Percentiles rank a stretch among this genome's conserved stretches.
Evolutionary conservation across 2,329 filamentous ascomycete species (phyloP).

Genomic region (Neoarthrinium moseri): DNA sequence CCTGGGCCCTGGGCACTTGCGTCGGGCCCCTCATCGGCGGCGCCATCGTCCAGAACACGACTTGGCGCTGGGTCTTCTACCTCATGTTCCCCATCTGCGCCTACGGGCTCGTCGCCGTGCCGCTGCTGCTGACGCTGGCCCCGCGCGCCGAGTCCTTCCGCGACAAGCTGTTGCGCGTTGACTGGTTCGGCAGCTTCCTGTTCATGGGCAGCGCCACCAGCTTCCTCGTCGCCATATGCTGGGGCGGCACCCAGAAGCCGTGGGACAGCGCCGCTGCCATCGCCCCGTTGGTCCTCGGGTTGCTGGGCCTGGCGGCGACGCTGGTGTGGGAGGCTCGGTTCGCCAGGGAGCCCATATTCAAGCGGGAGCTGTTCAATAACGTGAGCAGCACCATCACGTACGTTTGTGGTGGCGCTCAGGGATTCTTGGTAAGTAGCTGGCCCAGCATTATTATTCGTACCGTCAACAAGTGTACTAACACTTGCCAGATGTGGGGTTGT

Average conservation of each 20-base stretch:
- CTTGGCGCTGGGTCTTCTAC: slow-evolving; percentile 48
- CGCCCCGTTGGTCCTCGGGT: slow-evolving; percentile 40
- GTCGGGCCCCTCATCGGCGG: slow-evolving; percentile 37
- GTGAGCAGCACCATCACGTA: slow-evolving; percentile 26
- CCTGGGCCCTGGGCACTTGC: slow-evolving; percentile 39
- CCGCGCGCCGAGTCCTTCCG: slow-evolving; percentile 24
- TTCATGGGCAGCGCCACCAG: background rate
- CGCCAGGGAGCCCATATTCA: slow-evolving; percentile 29
- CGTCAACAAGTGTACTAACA: background rate
- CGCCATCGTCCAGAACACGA: slow-evolving; percentile 28
- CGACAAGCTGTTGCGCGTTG: slow-evolving; percentile 33
- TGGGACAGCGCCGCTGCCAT: slow-evolving; percentile 41
- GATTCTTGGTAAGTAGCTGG: slow-evolving; percentile 25
- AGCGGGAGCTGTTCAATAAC: slow-evolving; percentile 25
- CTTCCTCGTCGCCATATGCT: slow-evolving; percentile 23
- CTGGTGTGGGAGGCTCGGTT: slow-evolving; percentile 32
- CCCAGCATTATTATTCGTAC: too few relatives aligned
- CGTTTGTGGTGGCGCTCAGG: slow-evolving; percentile 28
- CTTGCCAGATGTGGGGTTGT: slow-evolving; percentile 7
- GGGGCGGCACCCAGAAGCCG: slow-evolving; percentile 38
- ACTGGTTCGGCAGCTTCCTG: slow-evolving; percentile 41
- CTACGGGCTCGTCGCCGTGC: slow-evolving; percentile 32
- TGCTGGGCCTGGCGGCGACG: slow-evolving; percentile 35
- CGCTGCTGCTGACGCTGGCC: slow-evolving; percentile 38
- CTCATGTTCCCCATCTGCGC: slow-evolving; percentile 41